A percentile compares a stretch with the other conserved stretches of the same genome.
These are phyloP conservation scores for Tilletia horrida DNA, from an alignment of 1,284 basidiomycete species.

Conservation along the genomic window DNA sequence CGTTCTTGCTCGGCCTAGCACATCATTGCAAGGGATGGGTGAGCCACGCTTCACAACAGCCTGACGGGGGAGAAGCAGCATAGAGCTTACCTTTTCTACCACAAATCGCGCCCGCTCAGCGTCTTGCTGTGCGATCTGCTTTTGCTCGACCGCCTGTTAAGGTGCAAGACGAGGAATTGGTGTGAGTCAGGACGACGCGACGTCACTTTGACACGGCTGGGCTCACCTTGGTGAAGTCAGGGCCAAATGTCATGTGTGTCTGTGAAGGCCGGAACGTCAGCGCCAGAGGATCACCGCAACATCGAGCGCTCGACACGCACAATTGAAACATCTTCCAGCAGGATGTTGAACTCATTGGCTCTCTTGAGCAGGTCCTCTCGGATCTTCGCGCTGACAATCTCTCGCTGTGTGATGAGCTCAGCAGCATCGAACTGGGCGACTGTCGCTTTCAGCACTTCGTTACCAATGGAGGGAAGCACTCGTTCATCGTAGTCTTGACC, in stretches of 20 bases:
- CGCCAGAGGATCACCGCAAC: neutral
- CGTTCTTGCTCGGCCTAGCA: constrained; percentile 85
- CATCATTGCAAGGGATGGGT: constrained; percentile 47
- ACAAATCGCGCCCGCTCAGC: constrained; percentile 93
- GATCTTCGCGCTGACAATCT: constrained; percentile 81
- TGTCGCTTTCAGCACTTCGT: constrained; percentile 91
- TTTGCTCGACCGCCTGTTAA: constrained; percentile 81
- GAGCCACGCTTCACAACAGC: neutral
- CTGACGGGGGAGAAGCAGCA: neutral
- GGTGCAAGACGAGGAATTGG: neutral
- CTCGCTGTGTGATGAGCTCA: constrained; percentile 74
- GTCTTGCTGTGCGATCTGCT: constrained; percentile 95
- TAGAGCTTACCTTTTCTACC: constrained; percentile 67
- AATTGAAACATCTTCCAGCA: constrained; percentile 95
- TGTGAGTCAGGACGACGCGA: neutral
- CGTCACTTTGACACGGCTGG: neutral
- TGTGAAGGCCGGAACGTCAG: constrained; percentile 23
- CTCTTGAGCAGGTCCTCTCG: constrained; percentile 86
- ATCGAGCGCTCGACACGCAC: constrained; percentile 14
- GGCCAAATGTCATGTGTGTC: constrained; percentile 62
- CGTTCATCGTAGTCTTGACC: constrained; percentile 97
- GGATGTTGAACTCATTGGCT: constrained; percentile 93
- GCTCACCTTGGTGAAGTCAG: constrained; percentile 60
- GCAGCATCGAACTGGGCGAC: constrained; percentile 99
- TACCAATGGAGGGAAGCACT: constrained; percentile 71